A percentile compares a stretch with the other conserved stretches of the same genome.
Conservation (phyloP, 73 alveolate species). For the Urostyla sp. region DNA sequence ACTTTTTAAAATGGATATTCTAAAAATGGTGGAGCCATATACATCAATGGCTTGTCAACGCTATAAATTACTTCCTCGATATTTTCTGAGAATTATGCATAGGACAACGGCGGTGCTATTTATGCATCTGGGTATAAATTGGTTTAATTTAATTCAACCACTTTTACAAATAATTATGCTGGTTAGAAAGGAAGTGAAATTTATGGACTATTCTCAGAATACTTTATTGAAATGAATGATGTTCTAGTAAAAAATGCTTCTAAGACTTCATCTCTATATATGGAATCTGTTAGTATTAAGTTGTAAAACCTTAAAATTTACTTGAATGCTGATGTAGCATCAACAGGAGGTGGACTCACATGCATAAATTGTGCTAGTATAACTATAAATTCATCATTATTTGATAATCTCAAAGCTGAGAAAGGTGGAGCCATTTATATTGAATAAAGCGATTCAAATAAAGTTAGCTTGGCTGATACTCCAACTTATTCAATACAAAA, state of each 20-base stretch:
- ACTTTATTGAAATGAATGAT: not conserved
- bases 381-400: not conserved
- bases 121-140: constrained; percentile 19
- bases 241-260: not conserved
- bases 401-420: not conserved
- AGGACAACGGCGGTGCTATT: constrained; percentile 49
- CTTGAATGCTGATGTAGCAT: not conserved
- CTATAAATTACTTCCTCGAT: not conserved
- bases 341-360: not conserved
- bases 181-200: constrained; percentile 18
- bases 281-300: not conserved
- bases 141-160: not conserved
- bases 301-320: not conserved
- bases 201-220: not conserved
- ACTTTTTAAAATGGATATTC: constrained; percentile 37
- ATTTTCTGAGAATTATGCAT: constrained; percentile 15
- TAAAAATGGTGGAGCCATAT: constrained; percentile 48
- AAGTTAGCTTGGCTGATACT: not conserved
- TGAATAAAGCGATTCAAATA: not conserved
- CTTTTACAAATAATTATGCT: not conserved
- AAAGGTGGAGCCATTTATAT: constrained; percentile 3
- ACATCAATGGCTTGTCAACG: constrained; percentile 14
- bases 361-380: not conserved
- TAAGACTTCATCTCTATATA: not conserved
- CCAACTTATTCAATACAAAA: not conserved